These are phyloP conservation scores for Malassezia psittaci DNA, from an alignment of 1,284 basidiomycete genomes.

Conservation along the genomic window DNA sequence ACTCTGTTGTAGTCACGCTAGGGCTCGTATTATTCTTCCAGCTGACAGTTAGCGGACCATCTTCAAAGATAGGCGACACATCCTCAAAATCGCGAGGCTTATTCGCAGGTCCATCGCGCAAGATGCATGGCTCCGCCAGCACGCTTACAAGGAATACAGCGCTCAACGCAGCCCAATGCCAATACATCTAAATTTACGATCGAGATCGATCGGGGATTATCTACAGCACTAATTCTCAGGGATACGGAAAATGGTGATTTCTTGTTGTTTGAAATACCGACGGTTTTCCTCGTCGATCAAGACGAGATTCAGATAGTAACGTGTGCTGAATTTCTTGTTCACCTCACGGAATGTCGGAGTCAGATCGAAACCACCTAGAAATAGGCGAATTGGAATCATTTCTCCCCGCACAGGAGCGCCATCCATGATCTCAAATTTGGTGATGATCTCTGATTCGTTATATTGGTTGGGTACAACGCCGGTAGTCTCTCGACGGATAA, in stretches of 20 bases:
- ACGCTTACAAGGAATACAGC: not conserved
- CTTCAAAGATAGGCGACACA: not conserved
- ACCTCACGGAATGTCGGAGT: conserved; percentile 98
- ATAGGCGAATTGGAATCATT: conserved; percentile 93
- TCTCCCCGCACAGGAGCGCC: conserved; percentile 68
- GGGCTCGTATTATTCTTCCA: conserved; percentile 15
- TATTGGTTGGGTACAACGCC: conserved; percentile 82
- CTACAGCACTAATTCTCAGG: conserved; percentile 13
- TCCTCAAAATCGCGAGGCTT: not conserved
- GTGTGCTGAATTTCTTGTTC: conserved; percentile 95
- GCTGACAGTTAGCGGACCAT: not conserved
- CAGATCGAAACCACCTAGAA: conserved; percentile 93
- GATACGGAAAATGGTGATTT: conserved; percentile 43
- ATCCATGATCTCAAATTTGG: conserved; percentile 95
- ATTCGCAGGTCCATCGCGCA: not conserved
- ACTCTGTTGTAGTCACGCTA: conserved; percentile 18
- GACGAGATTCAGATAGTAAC: conserved; percentile 86
- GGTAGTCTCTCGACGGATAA: conserved; percentile 92
- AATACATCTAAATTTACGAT: not conserved
- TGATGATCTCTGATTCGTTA: conserved; percentile 97
- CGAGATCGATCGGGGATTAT: conserved; percentile 3
- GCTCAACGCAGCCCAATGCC: not conserved
- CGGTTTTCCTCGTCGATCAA: conserved; percentile 96
- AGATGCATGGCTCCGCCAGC: not conserved
- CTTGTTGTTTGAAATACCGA: conserved; percentile 68